A percentile compares a stretch with the other conserved stretches of the same genome.
These are phyloP conservation scores for Nitzschia sp. DNA, from an alignment of 108 stramenopile genomes.

Conservation along the genomic window DNA sequence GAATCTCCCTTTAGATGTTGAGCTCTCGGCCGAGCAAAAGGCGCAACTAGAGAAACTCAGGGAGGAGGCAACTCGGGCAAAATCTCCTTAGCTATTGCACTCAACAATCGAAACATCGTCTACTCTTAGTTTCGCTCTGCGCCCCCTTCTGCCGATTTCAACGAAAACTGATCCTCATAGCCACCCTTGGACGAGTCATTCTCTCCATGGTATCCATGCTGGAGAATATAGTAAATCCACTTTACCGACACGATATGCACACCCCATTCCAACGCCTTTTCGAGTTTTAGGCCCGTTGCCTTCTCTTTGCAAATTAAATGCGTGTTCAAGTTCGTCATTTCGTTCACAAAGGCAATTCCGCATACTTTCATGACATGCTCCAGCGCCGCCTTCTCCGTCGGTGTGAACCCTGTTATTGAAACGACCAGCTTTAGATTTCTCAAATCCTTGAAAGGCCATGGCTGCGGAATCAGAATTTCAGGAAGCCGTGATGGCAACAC, in stretches of 20 bases:
- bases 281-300: constrained; percentile 48
- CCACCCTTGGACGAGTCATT: constrained; percentile 9
- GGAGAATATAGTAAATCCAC: constrained; percentile 69
- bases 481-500: constrained; percentile 41
- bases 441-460: constrained; percentile 46
- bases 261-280: constrained; percentile 74
- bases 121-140: not conserved
- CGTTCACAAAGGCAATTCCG: constrained; percentile 57
- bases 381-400: constrained; percentile 57
- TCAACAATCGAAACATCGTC: not conserved
- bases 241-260: constrained; percentile 70
- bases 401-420: constrained; percentile 67
- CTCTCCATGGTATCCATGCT: constrained; percentile 53
- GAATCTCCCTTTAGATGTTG: constrained; percentile 49
- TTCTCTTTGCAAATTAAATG: constrained; percentile 72
- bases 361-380: constrained; percentile 48
- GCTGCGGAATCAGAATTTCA: constrained; percentile 54
- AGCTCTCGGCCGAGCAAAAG: constrained; percentile 68
- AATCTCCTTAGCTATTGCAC: too few species aligned
- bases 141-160: not conserved
- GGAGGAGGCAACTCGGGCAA: constrained; percentile 51
- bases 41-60: constrained; percentile 63
- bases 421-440: constrained; percentile 22
- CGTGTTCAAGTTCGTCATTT: constrained; percentile 54
- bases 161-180: constrained; percentile 41